Percentiles rank a stretch among this genome's conserved stretches.
These are phyloP conservation scores for Blastobotrys apis DNA, from an alignment of 1,139 yeast genomes.

Conservation along the genomic window DNA sequence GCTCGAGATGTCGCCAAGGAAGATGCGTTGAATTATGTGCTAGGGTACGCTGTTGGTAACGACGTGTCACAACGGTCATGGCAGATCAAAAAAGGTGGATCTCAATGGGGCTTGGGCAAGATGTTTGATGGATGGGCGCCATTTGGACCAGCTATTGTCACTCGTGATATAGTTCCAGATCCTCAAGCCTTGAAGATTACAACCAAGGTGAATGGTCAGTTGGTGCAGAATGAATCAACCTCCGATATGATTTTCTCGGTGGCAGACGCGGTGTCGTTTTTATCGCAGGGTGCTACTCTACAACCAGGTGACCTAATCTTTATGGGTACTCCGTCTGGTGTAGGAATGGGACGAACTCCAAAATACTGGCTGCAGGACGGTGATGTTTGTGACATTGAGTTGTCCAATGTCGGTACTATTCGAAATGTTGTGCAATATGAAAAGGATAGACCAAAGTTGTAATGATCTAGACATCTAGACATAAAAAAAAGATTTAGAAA, in stretches of 20 bases:
- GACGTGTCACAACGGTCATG: conserved; percentile 53
- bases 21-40: conserved; percentile 45
- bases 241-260: conserved; percentile 49
- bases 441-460: conserved; percentile 14
- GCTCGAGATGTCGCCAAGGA: conserved; percentile 43
- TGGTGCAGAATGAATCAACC: conserved; percentile 45
- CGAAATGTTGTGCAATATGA: conserved; percentile 39
- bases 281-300: conserved; percentile 50
- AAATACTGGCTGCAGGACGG: conserved; percentile 43
- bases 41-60: conserved; percentile 52
- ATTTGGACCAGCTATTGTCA: conserved; percentile 49
- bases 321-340: conserved; percentile 55
- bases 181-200: conserved; percentile 36
- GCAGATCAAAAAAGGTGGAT: conserved; percentile 46
- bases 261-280: conserved; percentile 43
- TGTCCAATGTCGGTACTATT: conserved; percentile 46
- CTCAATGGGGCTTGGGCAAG: conserved; percentile 51
- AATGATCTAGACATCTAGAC: no score
- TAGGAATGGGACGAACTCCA: conserved; percentile 45
- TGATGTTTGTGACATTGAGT: conserved; percentile 43
- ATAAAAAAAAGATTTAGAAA: not conserved
- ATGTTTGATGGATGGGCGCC: conserved; percentile 56
- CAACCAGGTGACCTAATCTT: conserved; percentile 48
- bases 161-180: conserved; percentile 34
- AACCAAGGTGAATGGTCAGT: conserved; percentile 43